phyloP scores from a whole-genome alignment of 78 protist species.

The Dictyostelium capitatum region DNA sequence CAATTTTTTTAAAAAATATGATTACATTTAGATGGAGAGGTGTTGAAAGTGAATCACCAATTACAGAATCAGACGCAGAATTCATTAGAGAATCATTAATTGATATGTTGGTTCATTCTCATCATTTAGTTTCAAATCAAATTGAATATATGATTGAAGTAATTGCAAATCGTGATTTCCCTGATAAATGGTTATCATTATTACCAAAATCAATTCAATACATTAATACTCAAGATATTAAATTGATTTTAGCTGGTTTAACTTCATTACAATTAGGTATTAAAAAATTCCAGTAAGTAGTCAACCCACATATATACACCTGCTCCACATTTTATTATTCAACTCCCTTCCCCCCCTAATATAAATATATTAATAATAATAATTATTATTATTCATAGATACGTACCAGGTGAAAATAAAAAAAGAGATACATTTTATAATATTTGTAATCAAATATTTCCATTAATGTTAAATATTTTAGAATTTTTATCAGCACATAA shows the following conservation, averaged over 20 bases:
- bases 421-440: conserved; percentile 18
- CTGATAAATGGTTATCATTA: conserved; percentile 46
- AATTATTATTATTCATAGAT: not conserved
- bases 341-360: too few relatives aligned
- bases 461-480: conserved; percentile 31
- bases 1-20: conserved; percentile 68
- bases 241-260: conserved; percentile 43
- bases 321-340: too few relatives aligned
- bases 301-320: not conserved
- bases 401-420: conserved; percentile 26
- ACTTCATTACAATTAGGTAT: conserved; percentile 42
- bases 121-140: conserved; percentile 46
- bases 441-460: conserved; percentile 23
- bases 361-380: not conserved
- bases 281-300: conserved; percentile 40
- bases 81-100: conserved; percentile 59
- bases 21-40: conserved; percentile 22
- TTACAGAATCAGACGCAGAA: conserved; percentile 19
- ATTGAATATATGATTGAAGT: conserved; percentile 49
- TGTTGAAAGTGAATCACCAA: conserved; percentile 4
- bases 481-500: not conserved
- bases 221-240: conserved; percentile 1
- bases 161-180: conserved; percentile 75
- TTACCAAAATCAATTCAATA: conserved; percentile 27
- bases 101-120: conserved; percentile 63